Evolutionary conservation across 345 rosid species (phyloP), one percentile per base, ranked within the genome.

Genomic region (Trapa incisa): DNA sequence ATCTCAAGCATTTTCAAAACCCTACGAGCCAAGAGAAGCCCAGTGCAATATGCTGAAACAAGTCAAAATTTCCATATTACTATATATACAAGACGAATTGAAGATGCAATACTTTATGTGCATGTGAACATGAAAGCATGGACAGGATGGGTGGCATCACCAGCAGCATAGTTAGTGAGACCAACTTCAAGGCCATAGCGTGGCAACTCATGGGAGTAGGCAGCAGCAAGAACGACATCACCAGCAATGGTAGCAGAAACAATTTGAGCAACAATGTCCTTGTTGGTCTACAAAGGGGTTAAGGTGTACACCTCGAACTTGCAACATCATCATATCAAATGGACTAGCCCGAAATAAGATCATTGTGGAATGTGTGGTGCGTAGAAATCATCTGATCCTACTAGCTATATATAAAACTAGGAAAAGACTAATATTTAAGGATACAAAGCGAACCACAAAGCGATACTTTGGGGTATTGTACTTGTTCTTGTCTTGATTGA

Each of bases 401-500:
- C 58, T 0, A 6, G 22, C 22, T 53, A 54, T 54, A 66, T n/a
- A 66, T 22, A 29, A 37, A 53, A 54, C 13, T 1, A 10, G 22
- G 5, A 3, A 53, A 17, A 38, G 6, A 5, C 36, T 22, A 38
- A 7, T 29, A 12, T 10, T 45, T 45, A 22, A 76, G 87, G 85
- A 86, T 84, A 88, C 95, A 68, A 86, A 86, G 77, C 96, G 79
- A 12, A 91, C 92, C 38, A 91, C 93, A 57, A 85, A 86, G 0
- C 96, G 84, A 56, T 87, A 90, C 67, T 87, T 90, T 0, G 96
- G 94, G 1, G 89, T 89, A 79, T 87, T 87, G 68, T 90, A 86
- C 72, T 90, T 83, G 84, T 87, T 90, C 80, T 90, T 90, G 54
- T 87, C 92, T 71, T 90, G 92, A 74, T 90, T 90, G 64, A 84